Evolutionary conservation across 768 basidiomycete species (phyloP).

Genomic region (Galerina marginata): DNA sequence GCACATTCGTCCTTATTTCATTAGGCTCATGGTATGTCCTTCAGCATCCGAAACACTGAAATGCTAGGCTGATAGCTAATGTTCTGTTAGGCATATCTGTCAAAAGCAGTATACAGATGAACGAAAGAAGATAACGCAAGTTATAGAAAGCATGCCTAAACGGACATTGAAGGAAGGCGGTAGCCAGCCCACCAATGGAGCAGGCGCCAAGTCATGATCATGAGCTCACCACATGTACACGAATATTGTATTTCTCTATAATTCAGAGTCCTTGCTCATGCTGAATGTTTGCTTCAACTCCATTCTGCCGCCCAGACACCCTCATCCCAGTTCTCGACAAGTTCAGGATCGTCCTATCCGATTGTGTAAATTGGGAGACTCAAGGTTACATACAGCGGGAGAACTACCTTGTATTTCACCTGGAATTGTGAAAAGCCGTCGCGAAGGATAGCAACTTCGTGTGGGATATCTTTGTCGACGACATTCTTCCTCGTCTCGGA

Average conservation of each 20-base stretch:
- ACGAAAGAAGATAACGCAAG: conserved; percentile 55
- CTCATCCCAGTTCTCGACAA: conserved; percentile 81
- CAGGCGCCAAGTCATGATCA: conserved; percentile 10
- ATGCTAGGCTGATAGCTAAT: not conserved
- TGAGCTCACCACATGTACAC: not conserved
- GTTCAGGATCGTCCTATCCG: conserved; percentile 61
- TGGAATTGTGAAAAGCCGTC: conserved; percentile 81
- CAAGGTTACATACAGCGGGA: no score
- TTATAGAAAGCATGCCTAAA: conserved; percentile 67
- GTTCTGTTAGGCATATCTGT: conserved; percentile 61
- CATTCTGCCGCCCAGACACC: conserved; percentile 60
- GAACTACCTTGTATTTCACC: conserved; percentile 61
- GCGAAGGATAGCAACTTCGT: conserved; percentile 68
- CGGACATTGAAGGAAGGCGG: conserved; percentile 47
- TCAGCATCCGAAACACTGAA: not conserved
- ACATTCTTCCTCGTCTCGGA: conserved; percentile 61
- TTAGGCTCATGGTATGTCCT: conserved; percentile 68
- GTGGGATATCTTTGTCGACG: conserved; percentile 44
- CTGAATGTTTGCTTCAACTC: conserved; percentile 15
- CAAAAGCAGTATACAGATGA: conserved; percentile 60
- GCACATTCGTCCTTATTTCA: conserved; percentile 72
- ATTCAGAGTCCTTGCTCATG: not conserved
- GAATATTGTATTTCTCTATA: not conserved
- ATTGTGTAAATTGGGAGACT: no score
- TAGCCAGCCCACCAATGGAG: conserved; percentile 12